A percentile compares a stretch with the other conserved stretches of the same genome.
phyloP scores from a whole-genome alignment of 495 filamentous ascomycete species.

The Penicillium pulvis region DNA sequence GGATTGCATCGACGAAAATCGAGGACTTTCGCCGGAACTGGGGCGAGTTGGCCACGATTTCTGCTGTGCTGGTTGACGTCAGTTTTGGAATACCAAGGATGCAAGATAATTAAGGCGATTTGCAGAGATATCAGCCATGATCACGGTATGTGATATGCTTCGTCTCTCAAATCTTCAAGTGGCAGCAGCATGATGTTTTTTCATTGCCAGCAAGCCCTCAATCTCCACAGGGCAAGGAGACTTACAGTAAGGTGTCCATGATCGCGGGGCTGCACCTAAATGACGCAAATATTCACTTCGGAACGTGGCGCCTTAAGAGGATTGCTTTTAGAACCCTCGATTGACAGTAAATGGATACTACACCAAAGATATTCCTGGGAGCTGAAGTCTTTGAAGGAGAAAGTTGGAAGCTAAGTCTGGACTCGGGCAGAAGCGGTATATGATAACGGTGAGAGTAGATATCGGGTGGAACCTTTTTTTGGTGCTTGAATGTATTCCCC shows the following conservation, averaged over 20 bases:
- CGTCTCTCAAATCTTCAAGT: not conserved
- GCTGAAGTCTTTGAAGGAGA: not conserved
- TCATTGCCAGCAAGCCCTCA: not conserved
- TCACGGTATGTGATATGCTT: not conserved
- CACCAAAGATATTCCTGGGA: not conserved
- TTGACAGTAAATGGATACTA: not conserved
- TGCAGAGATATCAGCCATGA: not conserved
- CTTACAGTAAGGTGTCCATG: conserved; percentile 86
- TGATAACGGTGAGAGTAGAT: conserved; percentile 22
- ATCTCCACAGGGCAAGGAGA: not conserved
- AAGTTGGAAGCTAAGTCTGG: conserved; percentile 8
- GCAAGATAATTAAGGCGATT: not conserved
- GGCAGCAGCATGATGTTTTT: not conserved
- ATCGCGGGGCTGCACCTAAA: conserved; percentile 20
- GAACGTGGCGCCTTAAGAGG: not conserved
- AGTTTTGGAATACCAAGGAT: conserved; percentile 11
- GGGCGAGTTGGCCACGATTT: conserved; percentile 83
- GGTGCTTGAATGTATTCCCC: not conserved
- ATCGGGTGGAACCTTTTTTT: conserved; percentile 21
- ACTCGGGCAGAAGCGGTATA: conserved; percentile 22
- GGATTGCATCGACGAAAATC: conserved; percentile 96
- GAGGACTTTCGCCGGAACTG: conserved; percentile 85
- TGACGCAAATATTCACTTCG: conserved; percentile 4
- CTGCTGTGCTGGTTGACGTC: conserved; percentile 61
- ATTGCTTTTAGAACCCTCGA: not conserved